phyloP scores from a whole-genome alignment of 495 filamentous ascomycete genomes.

The Acidomyces sp. region DNA sequence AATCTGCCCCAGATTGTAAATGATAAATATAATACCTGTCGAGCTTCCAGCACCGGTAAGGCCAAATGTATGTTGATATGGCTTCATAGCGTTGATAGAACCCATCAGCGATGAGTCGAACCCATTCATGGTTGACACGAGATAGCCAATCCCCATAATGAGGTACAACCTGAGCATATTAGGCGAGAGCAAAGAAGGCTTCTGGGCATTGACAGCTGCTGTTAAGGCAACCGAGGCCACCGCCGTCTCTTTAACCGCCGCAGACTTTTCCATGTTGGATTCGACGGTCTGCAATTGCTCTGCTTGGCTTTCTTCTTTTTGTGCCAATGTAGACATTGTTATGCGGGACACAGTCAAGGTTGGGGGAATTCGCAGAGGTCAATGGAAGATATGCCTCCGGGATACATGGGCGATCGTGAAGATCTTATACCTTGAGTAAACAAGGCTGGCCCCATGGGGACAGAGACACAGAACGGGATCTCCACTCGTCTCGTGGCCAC shows the following conservation, averaged over 20 bases:
- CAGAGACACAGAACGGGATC: too few species aligned
- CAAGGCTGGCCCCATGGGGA: too few species aligned
- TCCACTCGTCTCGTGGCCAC: too few species aligned
- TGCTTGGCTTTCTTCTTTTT: too few species aligned
- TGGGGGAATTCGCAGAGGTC: too few species aligned
- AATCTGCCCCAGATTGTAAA: constrained; percentile 10
- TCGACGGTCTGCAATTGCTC: constrained; percentile 2
- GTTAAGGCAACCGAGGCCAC: constrained; percentile 30
- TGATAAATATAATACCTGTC: constrained; percentile 7
- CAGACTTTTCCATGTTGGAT: constrained; percentile 5
- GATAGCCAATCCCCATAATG: constrained; percentile 17
- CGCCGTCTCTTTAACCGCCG: constrained; percentile 7
- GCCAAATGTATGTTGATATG: not conserved
- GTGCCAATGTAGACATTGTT: too few species aligned
- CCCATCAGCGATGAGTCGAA: constrained; percentile 18
- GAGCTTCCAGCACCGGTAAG: constrained; percentile 4
- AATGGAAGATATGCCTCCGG: too few species aligned
- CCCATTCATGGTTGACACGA: constrained; percentile 14
- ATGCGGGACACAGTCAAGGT: too few species aligned
- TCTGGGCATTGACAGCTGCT: constrained; percentile 31
- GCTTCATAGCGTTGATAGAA: constrained; percentile 5
- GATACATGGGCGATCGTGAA: too few species aligned
- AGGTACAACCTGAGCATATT: constrained; percentile 31
- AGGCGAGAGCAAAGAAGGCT: constrained; percentile 32
- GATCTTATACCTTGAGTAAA: too few species aligned